Evolutionary conservation across 768 basidiomycete species (phyloP).

Genomic region (Xanthoconium purpureum): DNA sequence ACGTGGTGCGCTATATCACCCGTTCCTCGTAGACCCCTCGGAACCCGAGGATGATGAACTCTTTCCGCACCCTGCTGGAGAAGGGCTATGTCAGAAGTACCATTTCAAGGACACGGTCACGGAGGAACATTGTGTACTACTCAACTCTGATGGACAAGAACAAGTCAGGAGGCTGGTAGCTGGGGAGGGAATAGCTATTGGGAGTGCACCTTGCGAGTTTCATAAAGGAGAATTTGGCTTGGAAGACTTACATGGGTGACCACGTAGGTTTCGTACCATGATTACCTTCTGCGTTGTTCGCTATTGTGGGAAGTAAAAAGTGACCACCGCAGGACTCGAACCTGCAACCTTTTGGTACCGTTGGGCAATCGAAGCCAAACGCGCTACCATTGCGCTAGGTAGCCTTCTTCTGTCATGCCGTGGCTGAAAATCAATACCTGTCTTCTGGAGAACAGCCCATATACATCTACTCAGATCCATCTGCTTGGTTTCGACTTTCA

Average conservation of each 20-base stretch:
- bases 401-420: conserved; percentile 35
- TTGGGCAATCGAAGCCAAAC: conserved; percentile 85
- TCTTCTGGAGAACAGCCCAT: background rate
- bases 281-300: background rate
- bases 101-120: conserved; percentile 63
- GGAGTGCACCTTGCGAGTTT: conserved; percentile 59
- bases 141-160: conserved; percentile 37
- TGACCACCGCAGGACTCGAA: conserved; percentile 94
- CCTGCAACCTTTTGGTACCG: conserved; percentile 92
- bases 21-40: conserved; percentile 59
- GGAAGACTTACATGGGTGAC: conserved; percentile 1
- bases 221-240: conserved; percentile 35
- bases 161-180: conserved; percentile 32
- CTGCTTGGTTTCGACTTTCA: background rate
- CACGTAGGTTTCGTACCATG: background rate
- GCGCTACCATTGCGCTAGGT: conserved; percentile 94
- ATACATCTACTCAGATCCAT: background rate
- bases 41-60: conserved; percentile 58
- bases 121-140: conserved; percentile 50
- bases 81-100: conserved; percentile 60
- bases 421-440: background rate
- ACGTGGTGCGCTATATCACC: conserved; percentile 69
- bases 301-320: conserved; percentile 1
- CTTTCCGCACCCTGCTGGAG: conserved; percentile 65
- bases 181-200: conserved; percentile 56